Evolutionary conservation across 805 yeast species (phyloP).

Genomic region (Tetrapisispora iriomotensis): DNA sequence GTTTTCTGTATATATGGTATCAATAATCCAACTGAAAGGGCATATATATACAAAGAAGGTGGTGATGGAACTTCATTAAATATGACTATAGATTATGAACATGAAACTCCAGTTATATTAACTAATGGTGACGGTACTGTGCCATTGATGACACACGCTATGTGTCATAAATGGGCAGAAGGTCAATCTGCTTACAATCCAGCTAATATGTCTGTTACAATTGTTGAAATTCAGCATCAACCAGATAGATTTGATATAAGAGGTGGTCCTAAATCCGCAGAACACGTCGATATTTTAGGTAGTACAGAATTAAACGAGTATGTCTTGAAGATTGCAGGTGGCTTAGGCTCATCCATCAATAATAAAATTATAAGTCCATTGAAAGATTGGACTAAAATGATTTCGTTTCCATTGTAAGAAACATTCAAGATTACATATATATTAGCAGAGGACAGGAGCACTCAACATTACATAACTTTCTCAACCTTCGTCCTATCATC

Average conservation of each 20-base stretch:
- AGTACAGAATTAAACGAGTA: slow-evolving; percentile 86
- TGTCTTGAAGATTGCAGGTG: slow-evolving; percentile 71
- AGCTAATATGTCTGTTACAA: slow-evolving; percentile 56
- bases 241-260: slow-evolving; percentile 91
- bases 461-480: too few relatives aligned
- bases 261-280: slow-evolving; percentile 97
- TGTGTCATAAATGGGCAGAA: slow-evolving; percentile 86
- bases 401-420: slow-evolving; percentile 36
- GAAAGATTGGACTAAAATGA: slow-evolving; percentile 50
- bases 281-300: slow-evolving; percentile 93
- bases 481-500: too few relatives aligned
- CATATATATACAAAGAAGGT: slow-evolving; percentile 72
- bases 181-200: slow-evolving; percentile 66
- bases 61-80: slow-evolving; percentile 45
- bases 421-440: not conserved
- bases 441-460: not conserved
- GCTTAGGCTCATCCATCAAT: slow-evolving; percentile 58
- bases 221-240: slow-evolving; percentile 87
- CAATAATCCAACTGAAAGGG: slow-evolving; percentile 94
- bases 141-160: slow-evolving; percentile 72
- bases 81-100: slow-evolving; percentile 60
- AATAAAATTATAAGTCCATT: slow-evolving; percentile 45
- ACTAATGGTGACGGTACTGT: slow-evolving; percentile 97
- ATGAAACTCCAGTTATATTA: slow-evolving; percentile 55
- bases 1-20: slow-evolving; percentile 88